phyloP scores from a whole-genome alignment of 2,329 filamentous ascomycete species.

The Alternaria atra region DNA sequence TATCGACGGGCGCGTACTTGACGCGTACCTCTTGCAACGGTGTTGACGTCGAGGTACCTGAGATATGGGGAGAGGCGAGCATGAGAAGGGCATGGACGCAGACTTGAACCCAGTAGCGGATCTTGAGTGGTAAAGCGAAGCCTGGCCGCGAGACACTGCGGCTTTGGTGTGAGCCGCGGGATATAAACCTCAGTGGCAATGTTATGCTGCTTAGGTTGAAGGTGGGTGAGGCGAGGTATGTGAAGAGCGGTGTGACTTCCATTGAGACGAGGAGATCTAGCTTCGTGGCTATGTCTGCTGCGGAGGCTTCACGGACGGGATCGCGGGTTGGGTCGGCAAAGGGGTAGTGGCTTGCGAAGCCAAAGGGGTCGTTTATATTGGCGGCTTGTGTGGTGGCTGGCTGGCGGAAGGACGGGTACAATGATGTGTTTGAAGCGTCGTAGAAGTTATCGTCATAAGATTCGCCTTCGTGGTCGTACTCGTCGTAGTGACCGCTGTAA shows the following conservation, averaged over 20 bases:
- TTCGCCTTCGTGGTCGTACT: constrained; percentile 45
- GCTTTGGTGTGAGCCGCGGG: constrained; percentile 30
- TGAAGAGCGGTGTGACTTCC: constrained; percentile 48
- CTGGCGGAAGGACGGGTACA: constrained; percentile 41
- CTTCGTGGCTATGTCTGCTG: constrained; percentile 38
- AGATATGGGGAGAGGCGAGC: constrained; percentile 17
- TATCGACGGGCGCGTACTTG: constrained; percentile 45
- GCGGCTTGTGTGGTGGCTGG: constrained; percentile 9
- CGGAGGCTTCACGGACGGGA: constrained; percentile 19
- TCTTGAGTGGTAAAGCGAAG: constrained; percentile 39
- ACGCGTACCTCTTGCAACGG: constrained; percentile 34
- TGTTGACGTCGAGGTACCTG: not conserved
- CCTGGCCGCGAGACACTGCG: constrained; percentile 34
- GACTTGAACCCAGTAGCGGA: constrained; percentile 47
- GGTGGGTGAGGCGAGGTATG: constrained; percentile 36
- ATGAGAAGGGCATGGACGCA: constrained; percentile 41
- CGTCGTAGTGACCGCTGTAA: constrained; percentile 41
- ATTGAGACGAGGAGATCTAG: constrained; percentile 42
- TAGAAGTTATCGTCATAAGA: constrained; percentile 50
- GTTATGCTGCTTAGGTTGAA: constrained; percentile 43
- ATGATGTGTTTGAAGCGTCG: constrained; percentile 30
- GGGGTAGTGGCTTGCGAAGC: constrained; percentile 43
- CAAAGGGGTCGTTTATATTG: constrained; percentile 38
- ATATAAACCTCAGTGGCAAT: constrained; percentile 47
- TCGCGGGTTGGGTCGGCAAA: constrained; percentile 37